phyloP scores from a whole-genome alignment of 768 basidiomycete species.

The Termitomyces sp. region DNA sequence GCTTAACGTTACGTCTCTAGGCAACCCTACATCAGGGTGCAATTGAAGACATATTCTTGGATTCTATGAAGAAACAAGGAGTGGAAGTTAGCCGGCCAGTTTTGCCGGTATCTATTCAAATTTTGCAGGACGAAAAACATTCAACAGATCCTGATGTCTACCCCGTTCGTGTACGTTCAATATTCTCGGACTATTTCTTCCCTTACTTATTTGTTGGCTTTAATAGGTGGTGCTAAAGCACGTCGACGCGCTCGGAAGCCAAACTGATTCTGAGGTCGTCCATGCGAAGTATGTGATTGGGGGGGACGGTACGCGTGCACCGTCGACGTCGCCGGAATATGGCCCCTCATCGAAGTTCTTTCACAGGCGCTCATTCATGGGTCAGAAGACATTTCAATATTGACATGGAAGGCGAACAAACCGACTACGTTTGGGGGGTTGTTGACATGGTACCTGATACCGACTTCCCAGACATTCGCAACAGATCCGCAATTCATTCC shows the following conservation, averaged over 20 bases:
- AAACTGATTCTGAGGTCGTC: conserved; percentile 38
- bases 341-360: background rate
- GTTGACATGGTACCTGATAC: conserved; percentile 70
- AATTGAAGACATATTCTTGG: conserved; percentile 56
- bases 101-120: conserved; percentile 43
- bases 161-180: conserved; percentile 32
- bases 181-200: background rate
- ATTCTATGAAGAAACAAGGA: conserved; percentile 46
- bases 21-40: conserved; percentile 61
- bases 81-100: conserved; percentile 50
- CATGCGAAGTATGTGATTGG: conserved; percentile 75
- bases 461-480: conserved; percentile 75
- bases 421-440: conserved; percentile 82
- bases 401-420: conserved; percentile 74
- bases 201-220: background rate
- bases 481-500: conserved; percentile 64
- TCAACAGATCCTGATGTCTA: conserved; percentile 37
- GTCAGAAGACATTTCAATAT: conserved; percentile 66
- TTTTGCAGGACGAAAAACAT: conserved; percentile 37
- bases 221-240: conserved; percentile 43
- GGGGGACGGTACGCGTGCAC: conserved; percentile 55
- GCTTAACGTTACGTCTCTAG: conserved; percentile 25
- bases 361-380: conserved; percentile 77
- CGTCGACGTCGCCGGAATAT: background rate
- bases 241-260: conserved; percentile 28